Evolutionary conservation across 129 eudicot genomes (phyloP).

Genomic region (Tagetes patula): DNA sequence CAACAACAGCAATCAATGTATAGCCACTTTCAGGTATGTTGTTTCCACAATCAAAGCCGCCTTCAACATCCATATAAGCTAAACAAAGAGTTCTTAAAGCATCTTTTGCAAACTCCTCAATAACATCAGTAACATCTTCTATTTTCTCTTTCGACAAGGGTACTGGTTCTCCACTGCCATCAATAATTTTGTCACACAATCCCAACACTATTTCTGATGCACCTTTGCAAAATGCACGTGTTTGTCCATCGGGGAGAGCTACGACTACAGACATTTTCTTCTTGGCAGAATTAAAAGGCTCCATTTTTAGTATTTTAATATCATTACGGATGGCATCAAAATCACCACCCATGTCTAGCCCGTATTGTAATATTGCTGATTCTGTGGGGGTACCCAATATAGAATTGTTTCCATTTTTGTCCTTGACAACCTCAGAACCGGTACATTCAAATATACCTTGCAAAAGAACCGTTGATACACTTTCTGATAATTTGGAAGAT

Average conservation of each 20-base stretch:
- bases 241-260: constrained; percentile 56
- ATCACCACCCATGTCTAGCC: constrained; percentile 61
- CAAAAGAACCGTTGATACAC: constrained; percentile 43
- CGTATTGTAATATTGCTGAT: constrained; percentile 76
- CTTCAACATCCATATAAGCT: constrained; percentile 52
- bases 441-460: constrained; percentile 75
- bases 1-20: constrained; percentile 54
- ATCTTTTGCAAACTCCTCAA: constrained; percentile 52
- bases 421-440: constrained; percentile 69
- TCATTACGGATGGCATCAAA: constrained; percentile 45
- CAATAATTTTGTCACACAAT: constrained; percentile 56
- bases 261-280: constrained; percentile 89
- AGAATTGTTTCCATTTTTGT: constrained; percentile 50
- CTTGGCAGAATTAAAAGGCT: constrained; percentile 79
- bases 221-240: constrained; percentile 79
- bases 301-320: constrained; percentile 49
- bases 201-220: constrained; percentile 77
- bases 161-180: constrained; percentile 46
- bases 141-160: constrained; percentile 50
- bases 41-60: constrained; percentile 15
- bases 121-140: constrained; percentile 37
- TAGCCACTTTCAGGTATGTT: constrained; percentile 47
- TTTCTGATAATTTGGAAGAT: constrained; percentile 40
- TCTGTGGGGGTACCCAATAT: constrained; percentile 87
- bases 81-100: constrained; percentile 65